These are phyloP conservation scores for Teunomyces aglyptinius DNA, from an alignment of 805 yeast genomes.

Conservation along the genomic window DNA sequence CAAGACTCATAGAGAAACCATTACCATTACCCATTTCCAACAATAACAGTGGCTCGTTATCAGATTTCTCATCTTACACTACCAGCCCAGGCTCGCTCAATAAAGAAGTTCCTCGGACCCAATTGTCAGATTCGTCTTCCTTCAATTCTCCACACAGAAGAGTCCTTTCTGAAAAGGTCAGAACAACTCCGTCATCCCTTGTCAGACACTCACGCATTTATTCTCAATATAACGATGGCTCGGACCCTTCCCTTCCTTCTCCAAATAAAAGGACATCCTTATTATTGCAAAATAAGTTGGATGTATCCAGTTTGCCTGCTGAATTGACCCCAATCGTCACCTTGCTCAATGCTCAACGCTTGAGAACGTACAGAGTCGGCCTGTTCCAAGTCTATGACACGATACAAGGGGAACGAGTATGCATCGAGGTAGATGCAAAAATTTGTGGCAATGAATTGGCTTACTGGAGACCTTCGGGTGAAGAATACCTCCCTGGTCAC, in stretches of 20 bases:
- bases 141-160: conserved; percentile 10
- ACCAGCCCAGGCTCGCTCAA: background rate
- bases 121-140: background rate
- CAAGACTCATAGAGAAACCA: background rate
- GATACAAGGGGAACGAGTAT: conserved; percentile 21
- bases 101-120: background rate
- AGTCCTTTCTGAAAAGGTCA: conserved; percentile 28
- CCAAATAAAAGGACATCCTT: conserved; percentile 9
- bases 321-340: conserved; percentile 74
- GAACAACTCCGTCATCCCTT: conserved; percentile 32
- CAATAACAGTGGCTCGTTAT: background rate
- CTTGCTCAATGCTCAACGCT: conserved; percentile 65
- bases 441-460: conserved; percentile 56
- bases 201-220: conserved; percentile 33
- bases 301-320: conserved; percentile 44
- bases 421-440: conserved; percentile 37
- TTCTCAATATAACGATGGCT: conserved; percentile 7
- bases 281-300: conserved; percentile 16
- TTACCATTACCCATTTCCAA: background rate
- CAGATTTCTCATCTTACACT: background rate
- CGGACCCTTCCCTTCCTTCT: conserved; percentile 3
- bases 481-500: conserved; percentile 23
- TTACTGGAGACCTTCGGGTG: conserved; percentile 42
- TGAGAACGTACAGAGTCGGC: conserved; percentile 62
- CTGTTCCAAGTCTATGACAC: conserved; percentile 33